Evolutionary conservation across 2,329 filamentous ascomycete species (phyloP), one percentile per base, ranked within the genome.

Genomic region (Colletotrichum ledebouriae): DNA sequence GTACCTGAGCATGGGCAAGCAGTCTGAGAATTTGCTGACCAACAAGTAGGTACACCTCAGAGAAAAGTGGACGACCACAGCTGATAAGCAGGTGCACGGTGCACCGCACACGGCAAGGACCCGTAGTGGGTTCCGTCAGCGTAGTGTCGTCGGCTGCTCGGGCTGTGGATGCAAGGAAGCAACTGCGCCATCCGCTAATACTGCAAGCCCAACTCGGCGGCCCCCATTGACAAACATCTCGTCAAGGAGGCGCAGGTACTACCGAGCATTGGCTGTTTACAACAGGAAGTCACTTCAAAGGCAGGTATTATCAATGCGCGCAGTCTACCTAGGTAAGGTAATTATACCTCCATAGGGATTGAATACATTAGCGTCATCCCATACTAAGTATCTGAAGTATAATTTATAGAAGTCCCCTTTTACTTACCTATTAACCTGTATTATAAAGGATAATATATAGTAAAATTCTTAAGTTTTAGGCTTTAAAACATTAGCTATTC

Each of bases 101-200:
- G 17, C 37, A 15, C 37, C 11, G 37, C 25, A 52, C 22, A 42
- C 59, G 59, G 59, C 44, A 57, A 63, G 59, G 59, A 29, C 52
- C 59, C 59, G 64, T 5, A 46, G 52, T 63, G 59, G 59, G 49
- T 52, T 22, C 49, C 49, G 33, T 33, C 49, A n/a, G 47, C 22
- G 47, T 17, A 4, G 17, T 17, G 17, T 17, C 47, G 33, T 25
- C 49, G 11, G 44, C 39, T 37, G 44, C 56, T 52, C 59, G 59
- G 46, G 34, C 58, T 62, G 33, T 41, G 20, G 52, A 57, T 15
- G 25, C 29, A 17, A 37, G 50, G 29, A 53, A 53, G 50, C 29
- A 13, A 57, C 59, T 67, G 63, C 63, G 63, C 63, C 63, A 49
- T 50, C n/a, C 59, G 63, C 59, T 63, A 50, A 39, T 22, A 13